phyloP scores from a whole-genome alignment of 2,329 filamentous ascomycete genomes.

The Cladosporium sp. region DNA sequence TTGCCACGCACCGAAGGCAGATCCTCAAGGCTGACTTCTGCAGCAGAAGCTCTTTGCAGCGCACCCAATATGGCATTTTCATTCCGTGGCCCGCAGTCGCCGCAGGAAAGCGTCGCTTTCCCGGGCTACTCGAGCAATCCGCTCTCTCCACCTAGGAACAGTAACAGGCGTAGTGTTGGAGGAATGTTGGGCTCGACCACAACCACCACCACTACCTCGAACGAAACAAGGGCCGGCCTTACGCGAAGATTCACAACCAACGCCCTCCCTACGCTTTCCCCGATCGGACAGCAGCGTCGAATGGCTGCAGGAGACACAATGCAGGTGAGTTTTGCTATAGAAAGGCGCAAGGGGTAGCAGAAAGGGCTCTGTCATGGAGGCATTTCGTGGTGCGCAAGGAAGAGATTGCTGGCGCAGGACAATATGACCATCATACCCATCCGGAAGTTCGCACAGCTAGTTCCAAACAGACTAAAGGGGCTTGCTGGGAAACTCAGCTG shows the following conservation, averaged over 20 bases:
- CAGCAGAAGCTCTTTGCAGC: background rate
- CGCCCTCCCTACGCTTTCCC: constrained; percentile 68
- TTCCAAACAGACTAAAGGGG: too few species aligned
- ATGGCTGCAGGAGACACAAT: constrained; percentile 47
- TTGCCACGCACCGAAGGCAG: background rate
- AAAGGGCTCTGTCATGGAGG: background rate
- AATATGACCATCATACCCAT: too few species aligned
- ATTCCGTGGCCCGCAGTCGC: constrained; percentile 68
- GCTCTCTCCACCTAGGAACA: constrained; percentile 40
- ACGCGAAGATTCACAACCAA: constrained; percentile 91
- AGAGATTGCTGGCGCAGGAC: background rate
- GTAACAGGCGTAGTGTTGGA: constrained; percentile 28
- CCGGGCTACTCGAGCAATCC: constrained; percentile 54
- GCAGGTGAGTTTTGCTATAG: constrained; percentile 26
- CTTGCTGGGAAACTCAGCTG: background rate
- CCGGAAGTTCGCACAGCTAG: too few species aligned
- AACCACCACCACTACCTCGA: constrained; percentile 29
- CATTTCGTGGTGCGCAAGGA: background rate
- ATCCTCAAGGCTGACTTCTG: background rate
- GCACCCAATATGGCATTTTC: constrained; percentile 55
- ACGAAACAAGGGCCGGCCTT: constrained; percentile 71
- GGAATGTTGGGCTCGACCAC: constrained; percentile 17
- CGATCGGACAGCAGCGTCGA: constrained; percentile 52
- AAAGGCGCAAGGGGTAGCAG: background rate
- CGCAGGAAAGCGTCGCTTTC: constrained; percentile 71